Base-by-base conservation (phyloP, 495 filamentous ascomycete genomes). In the Aspergillus heteromorphus region DNA sequence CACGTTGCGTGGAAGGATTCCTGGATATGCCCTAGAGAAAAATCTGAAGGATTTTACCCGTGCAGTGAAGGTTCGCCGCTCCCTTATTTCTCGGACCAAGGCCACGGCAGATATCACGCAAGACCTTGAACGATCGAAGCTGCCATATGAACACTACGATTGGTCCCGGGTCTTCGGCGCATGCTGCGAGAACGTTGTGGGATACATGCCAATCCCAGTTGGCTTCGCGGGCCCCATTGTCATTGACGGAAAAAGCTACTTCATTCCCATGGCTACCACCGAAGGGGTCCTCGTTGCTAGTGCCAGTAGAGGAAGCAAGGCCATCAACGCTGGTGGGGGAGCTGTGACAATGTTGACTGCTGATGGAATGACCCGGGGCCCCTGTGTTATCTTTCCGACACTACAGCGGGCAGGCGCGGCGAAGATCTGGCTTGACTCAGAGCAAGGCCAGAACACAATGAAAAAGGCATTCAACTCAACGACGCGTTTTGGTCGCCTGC, bases 181-280 rank as follows among this genome's bases (percentile, higher is more conserved):
- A 21, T 96, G 91, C 73, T 96, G 91, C 65, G 91, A 96, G 69
- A 96, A 95, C 62, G 91, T 96, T 43, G 87, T 96, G 68, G 91
- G 91, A 51, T 93, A 91, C 59, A 80, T 93, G 78, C 91, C 91
- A 1, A 67, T 96, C 21, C 91, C 91, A 19, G 75, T 95, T 45
- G 91, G 91, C 62, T 86, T 95, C 50, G 91, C 91, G 18, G 91
- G 91, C 2, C 91, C 91, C 17, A 72, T 95, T 40, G 83, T 86
- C 27, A 89, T 96, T 59, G 91, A 96, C 61, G 91, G 90, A 16
- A 83, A 88, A 61, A 87, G 83, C 67, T 95, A 88, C 65, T 95
- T 90, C 69, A 74, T 96, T 31, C 91, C 91, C 30, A 96, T 96
- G 91, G 91, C 91, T 18, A 96, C 91, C 6, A 95, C 91, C 13